A percentile compares a stretch with the other conserved stretches of the same genome.
Evolutionary conservation across 345 rosid species (phyloP).

Genomic region (Melaleuca alternifolia): DNA sequence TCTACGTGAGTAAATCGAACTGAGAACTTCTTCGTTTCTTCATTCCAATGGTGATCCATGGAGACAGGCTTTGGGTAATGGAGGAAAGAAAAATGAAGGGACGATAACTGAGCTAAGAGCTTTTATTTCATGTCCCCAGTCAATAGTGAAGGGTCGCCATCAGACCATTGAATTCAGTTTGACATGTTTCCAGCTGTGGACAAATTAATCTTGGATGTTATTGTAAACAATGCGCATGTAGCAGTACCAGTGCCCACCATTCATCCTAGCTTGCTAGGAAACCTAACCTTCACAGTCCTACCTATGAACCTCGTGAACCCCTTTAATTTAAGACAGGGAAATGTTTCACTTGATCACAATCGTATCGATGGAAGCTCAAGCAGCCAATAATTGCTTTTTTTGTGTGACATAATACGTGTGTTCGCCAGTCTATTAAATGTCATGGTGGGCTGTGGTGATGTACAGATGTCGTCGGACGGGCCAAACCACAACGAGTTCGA

Average conservation of each 20-base stretch:
- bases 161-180: not conserved
- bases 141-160: not conserved
- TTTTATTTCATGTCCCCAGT: not conserved
- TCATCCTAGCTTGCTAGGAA: not conserved
- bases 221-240: not conserved
- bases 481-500: constrained; percentile 89
- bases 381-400: not conserved
- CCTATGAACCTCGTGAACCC: constrained; percentile 6
- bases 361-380: too few relatives aligned
- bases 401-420: not conserved
- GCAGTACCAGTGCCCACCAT: not conserved
- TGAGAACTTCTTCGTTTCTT: not conserved
- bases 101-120: not conserved
- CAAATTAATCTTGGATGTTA: not conserved
- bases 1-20: constrained; percentile 46
- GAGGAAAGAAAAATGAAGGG: not conserved
- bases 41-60: not conserved
- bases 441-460: not conserved
- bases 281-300: not conserved
- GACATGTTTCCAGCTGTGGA: not conserved
- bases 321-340: not conserved
- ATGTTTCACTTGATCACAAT: not conserved
- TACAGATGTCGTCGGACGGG: constrained; percentile 99
- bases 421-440: not conserved
- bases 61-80: not conserved